These are phyloP conservation scores for Penicillium tannophilum DNA, from an alignment of 495 filamentous ascomycete genomes.

Conservation along the genomic window DNA sequence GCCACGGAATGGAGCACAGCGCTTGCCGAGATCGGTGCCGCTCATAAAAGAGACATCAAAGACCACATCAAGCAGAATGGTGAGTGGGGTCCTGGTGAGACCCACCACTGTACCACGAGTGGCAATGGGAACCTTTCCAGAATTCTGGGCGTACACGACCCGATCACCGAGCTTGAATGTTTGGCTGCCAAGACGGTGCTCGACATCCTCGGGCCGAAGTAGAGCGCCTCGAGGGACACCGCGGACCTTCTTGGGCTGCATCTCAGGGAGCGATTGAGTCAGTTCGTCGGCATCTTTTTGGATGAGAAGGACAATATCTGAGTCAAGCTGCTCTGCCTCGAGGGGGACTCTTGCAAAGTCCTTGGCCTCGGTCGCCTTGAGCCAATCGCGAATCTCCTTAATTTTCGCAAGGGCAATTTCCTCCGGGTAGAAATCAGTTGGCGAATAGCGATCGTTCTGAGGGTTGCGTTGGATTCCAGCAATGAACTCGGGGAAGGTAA, in stretches of 20 bases:
- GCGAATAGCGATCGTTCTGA: slow-evolving; percentile 70
- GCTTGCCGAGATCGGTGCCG: slow-evolving; percentile 82
- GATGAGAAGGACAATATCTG: slow-evolving; percentile 79
- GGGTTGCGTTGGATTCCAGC: slow-evolving; percentile 78
- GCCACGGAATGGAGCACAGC: slow-evolving; percentile 94
- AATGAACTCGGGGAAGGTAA: slow-evolving; percentile 92
- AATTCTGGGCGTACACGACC: slow-evolving; percentile 88
- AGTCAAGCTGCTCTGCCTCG: slow-evolving; percentile 94
- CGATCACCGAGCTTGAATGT: slow-evolving; percentile 85
- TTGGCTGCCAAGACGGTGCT: slow-evolving; percentile 86
- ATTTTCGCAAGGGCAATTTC: slow-evolving; percentile 62
- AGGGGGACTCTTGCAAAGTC: slow-evolving; percentile 91
- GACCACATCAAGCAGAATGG: slow-evolving; percentile 83
- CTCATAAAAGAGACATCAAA: slow-evolving; percentile 97
- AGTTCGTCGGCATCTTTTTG: slow-evolving; percentile 72
- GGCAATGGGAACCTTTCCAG: slow-evolving; percentile 93
- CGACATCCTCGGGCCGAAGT: slow-evolving; percentile 87
- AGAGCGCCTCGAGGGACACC: slow-evolving; percentile 84
- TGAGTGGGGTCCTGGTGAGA: slow-evolving; percentile 79
- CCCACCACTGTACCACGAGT: slow-evolving; percentile 90
- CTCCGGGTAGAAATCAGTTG: slow-evolving; percentile 84
- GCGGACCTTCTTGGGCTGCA: slow-evolving; percentile 59
- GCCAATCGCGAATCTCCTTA: slow-evolving; percentile 86
- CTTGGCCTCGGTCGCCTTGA: slow-evolving; percentile 86
- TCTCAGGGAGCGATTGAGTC: slow-evolving; percentile 51